Conservation (phyloP, 2,329 filamentous ascomycete genomes). For the Ophiostoma quercus region DNA sequence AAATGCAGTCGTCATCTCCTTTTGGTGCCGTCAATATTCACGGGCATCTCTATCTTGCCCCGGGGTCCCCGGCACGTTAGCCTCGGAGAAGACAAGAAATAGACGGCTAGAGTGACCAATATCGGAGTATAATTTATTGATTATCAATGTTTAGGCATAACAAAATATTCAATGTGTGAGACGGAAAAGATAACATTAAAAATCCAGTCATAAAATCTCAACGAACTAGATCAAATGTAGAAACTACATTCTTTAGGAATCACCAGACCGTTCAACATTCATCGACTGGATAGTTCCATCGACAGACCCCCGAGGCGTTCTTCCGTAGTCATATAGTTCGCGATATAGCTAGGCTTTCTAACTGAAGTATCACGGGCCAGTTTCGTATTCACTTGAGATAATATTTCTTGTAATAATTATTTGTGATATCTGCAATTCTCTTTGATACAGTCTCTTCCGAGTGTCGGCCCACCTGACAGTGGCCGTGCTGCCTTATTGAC, state of each 20-base stretch:
- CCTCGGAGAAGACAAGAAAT: neutral
- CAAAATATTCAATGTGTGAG: neutral
- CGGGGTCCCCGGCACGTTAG: constrained; percentile 2
- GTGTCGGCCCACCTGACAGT: neutral
- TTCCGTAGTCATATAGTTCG: neutral
- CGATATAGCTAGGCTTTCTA: neutral
- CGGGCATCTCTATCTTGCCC: neutral
- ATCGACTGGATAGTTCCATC: neutral
- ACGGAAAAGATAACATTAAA: neutral
- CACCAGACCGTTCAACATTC: neutral
- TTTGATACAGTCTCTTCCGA: neutral
- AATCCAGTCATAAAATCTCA: neutral
- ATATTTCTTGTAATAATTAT: too few species aligned
- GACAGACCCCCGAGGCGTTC: neutral
- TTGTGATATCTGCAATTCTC: too few species aligned
- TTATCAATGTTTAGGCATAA: neutral
- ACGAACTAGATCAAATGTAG: neutral
- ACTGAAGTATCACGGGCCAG: neutral
- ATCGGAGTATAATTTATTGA: neutral
- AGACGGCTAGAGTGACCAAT: neutral
- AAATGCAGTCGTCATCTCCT: constrained; percentile 12
- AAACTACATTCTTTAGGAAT: neutral
- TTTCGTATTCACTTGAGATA: neutral
- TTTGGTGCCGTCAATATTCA: neutral
- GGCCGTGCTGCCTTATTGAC: neutral